Base-by-base conservation (phyloP, 2,329 filamentous ascomycete species). In the Colletotrichum theobromicola region DNA sequence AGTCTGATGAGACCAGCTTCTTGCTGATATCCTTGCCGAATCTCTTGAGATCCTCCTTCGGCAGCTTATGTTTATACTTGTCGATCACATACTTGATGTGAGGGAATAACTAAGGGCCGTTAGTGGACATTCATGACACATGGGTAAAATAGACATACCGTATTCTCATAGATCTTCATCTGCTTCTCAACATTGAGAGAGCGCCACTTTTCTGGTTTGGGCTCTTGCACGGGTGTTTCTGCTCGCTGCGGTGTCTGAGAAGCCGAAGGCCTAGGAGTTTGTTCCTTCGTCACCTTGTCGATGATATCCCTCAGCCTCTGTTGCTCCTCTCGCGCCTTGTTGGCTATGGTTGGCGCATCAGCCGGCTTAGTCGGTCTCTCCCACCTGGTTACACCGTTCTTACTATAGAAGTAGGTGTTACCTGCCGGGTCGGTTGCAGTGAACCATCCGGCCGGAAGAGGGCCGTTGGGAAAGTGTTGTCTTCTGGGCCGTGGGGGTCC, bases 141-240 rank as follows among this genome's bases (percentile, higher is more conserved):
- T 35, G 24, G 32, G 6, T 8, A 30, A 18, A 7, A 13, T 46
- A 8, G 32, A 87, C 94, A 83, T 88, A 97, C 95, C 66, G 95
- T 98, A 81, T 96, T 96, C 83, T 98, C 96, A 80, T 98, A 98
- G 4, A 98, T 89, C 86, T 95, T 98, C 90, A 95, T 97, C 84
- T 97, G 95, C 85, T 98, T 98, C 77, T 98, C 96, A 78, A 92
- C 82, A 2, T 93, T 88, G 35, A 93, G 82, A 74, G 88, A 89
- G 70, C 91, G 89, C 94, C 94, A 95, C 81, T 93, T 94, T 62
- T 95, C 93, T 79, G 89, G 88, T 78, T 90, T 93, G 7, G 88
- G 88, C 82, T 93, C 90, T 60, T 88, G 88, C 6, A 86, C 84
- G 7, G 89, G 88, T 2, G 89, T 87, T 67, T 85, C 90, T 4